These are phyloP conservation scores for Naganishia onofrii DNA, from an alignment of 768 basidiomycete species.

Conservation along the genomic window DNA sequence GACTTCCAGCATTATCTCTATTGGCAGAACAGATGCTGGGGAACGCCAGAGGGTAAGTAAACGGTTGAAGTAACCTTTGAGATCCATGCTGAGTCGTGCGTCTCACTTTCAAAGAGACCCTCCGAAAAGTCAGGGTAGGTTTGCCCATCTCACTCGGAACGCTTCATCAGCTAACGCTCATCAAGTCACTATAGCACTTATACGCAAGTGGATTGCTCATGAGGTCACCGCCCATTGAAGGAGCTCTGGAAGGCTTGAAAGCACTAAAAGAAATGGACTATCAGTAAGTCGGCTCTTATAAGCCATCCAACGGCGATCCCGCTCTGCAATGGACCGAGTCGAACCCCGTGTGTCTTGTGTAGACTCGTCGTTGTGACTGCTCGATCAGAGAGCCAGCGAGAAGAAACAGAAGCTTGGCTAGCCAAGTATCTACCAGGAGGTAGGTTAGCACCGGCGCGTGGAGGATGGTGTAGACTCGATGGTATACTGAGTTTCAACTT, in stretches of 20 bases:
- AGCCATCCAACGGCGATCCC: neutral
- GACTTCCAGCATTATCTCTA: conserved; percentile 52
- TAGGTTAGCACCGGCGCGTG: conserved; percentile 29
- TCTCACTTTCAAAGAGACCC: conserved; percentile 10
- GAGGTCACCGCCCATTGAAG: conserved; percentile 45
- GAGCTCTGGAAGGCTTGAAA: conserved; percentile 47
- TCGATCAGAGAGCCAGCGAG: conserved; percentile 60
- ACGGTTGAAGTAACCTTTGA: neutral
- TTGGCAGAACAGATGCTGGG: conserved; percentile 52
- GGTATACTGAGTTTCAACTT: neutral
- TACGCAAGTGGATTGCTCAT: conserved; percentile 40
- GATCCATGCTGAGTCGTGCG: neutral
- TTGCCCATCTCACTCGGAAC: neutral
- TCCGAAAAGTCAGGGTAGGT: conserved; percentile 25
- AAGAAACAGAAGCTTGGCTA: conserved; percentile 67
- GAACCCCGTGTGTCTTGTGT: neutral
- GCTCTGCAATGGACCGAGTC: neutral
- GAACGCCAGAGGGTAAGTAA: conserved; percentile 34
- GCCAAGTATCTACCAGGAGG: conserved; percentile 64
- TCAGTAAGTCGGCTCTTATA: conserved; percentile 39
- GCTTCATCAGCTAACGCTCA: neutral
- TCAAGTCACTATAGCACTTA: conserved; percentile 25
- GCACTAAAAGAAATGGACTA: conserved; percentile 65
- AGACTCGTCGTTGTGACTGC: conserved; percentile 73
- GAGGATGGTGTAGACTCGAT: no score